Percentiles rank a stretch among this genome's conserved stretches.
Evolutionary conservation across 2,329 filamentous ascomycete genomes (phyloP).

Genomic region (Helotiales sp.): DNA sequence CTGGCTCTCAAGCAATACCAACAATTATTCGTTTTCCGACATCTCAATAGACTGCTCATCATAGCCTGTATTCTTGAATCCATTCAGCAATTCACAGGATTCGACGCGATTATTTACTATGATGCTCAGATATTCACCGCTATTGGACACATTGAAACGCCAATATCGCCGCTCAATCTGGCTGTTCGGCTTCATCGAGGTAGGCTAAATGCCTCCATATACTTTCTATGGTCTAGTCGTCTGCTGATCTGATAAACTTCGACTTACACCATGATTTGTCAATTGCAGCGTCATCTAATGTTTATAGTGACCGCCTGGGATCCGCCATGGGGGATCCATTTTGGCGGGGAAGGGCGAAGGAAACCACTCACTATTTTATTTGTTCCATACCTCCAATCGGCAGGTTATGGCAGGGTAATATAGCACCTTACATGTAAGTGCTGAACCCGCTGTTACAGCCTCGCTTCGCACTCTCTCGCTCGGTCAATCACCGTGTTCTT

Average conservation of each 20-base stretch:
- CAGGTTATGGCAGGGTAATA: neutral
- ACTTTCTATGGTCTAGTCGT: neutral
- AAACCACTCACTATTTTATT: neutral
- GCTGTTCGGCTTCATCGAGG: neutral
- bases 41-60: neutral
- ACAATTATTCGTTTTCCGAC: neutral
- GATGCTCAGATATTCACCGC: neutral
- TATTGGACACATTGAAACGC: neutral
- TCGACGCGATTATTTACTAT: neutral
- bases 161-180: constrained; percentile 3
- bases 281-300: neutral
- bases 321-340: neutral
- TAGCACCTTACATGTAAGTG: neutral
- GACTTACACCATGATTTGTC: neutral
- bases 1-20: neutral
- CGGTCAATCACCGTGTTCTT: neutral
- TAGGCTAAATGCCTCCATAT: neutral
- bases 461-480: neutral
- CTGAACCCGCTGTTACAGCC: neutral
- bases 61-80: neutral
- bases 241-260: neutral
- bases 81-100: neutral
- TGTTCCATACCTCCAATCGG: no score
- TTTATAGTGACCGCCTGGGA: neutral
- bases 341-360: neutral